These are phyloP conservation scores for Rubia balearica DNA, from an alignment of 305 asterid genomes.

Conservation along the genomic window DNA sequence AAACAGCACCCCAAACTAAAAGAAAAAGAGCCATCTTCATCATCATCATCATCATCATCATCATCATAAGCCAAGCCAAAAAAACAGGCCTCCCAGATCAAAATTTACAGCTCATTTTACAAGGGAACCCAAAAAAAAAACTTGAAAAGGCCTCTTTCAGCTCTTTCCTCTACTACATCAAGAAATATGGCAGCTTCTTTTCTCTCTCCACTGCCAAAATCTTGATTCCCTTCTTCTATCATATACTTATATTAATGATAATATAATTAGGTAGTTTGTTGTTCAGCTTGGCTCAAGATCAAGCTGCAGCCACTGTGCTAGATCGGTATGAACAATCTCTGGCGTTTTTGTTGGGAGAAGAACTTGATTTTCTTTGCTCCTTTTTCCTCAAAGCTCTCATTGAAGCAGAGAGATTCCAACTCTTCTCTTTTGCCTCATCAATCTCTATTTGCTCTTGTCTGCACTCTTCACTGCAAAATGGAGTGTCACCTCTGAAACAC, in stretches of 20 bases:
- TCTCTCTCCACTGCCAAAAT: slow-evolving; percentile 2
- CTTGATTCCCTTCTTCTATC: background rate
- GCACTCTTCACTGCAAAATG: slow-evolving; percentile 45
- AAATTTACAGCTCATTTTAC: slow-evolving; percentile 16
- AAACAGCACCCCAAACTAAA: slow-evolving; percentile 11
- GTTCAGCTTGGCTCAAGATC: slow-evolving; percentile 1
- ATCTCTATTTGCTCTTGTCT: slow-evolving; percentile 41
- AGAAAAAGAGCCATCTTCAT: slow-evolving; percentile 7
- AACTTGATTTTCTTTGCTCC: slow-evolving; percentile 24
- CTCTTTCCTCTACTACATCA: background rate
- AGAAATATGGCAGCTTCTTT: background rate
- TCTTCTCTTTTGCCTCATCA: slow-evolving; percentile 37
- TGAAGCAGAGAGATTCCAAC: slow-evolving; percentile 25
- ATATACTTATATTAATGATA: no score
- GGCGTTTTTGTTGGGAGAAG: slow-evolving; percentile 24
- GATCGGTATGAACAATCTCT: slow-evolving; percentile 19
- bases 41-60: slow-evolving; percentile 18
- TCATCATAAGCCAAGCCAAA: slow-evolving; percentile 18
- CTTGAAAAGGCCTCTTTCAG: slow-evolving; percentile 4
- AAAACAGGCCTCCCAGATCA: slow-evolving; percentile 15
- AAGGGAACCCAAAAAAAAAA: background rate
- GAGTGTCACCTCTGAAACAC: slow-evolving; percentile 34
- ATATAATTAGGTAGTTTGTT: background rate
- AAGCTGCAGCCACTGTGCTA: slow-evolving; percentile 38
- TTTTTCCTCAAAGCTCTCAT: slow-evolving; percentile 32